Evolutionary conservation across 2,329 filamentous ascomycete species (phyloP).

Genomic region (Magnaporthiopsis incrustans): DNA sequence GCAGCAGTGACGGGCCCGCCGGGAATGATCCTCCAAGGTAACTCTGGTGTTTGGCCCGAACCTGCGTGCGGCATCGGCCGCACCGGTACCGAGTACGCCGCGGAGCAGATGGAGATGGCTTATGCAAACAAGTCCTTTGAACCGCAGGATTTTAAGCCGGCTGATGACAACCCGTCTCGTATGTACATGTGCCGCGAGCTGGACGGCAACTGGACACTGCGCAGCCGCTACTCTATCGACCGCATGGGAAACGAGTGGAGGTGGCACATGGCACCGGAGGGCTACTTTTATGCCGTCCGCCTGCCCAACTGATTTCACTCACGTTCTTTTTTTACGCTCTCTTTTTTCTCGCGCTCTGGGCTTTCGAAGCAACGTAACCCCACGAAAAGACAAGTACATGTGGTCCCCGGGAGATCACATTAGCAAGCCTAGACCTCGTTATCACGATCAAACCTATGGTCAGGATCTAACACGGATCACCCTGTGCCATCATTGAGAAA

Average conservation of each 20-base stretch:
- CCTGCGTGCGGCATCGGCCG: slow-evolving; percentile 42
- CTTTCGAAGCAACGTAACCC: neutral
- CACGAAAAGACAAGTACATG: neutral
- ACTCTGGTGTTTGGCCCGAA: slow-evolving; percentile 32
- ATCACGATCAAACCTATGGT: neutral
- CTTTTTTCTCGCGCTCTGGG: neutral
- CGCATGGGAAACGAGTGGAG: slow-evolving; percentile 40
- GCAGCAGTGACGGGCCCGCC: slow-evolving; percentile 9
- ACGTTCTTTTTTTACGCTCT: neutral
- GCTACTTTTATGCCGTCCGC: slow-evolving; percentile 54
- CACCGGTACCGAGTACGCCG: slow-evolving; percentile 38
- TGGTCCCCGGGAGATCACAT: neutral
- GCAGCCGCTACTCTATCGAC: slow-evolving; percentile 53
- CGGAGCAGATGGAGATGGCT: slow-evolving; percentile 41
- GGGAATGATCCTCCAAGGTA: slow-evolving; percentile 31
- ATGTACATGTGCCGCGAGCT: slow-evolving; percentile 55
- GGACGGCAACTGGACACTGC: slow-evolving; percentile 52
- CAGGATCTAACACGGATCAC: neutral
- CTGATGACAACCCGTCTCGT: slow-evolving; percentile 50
- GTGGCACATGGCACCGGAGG: slow-evolving; percentile 51
- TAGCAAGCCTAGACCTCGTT: too few species aligned
- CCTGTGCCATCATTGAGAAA: neutral
- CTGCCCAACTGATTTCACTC: slow-evolving; percentile 29
- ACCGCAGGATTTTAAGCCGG: slow-evolving; percentile 55
- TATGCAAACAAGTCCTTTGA: slow-evolving; percentile 41